These are phyloP conservation scores for Forsythia viridissima DNA, from an alignment of 257 asterid species.

Conservation along the genomic window DNA sequence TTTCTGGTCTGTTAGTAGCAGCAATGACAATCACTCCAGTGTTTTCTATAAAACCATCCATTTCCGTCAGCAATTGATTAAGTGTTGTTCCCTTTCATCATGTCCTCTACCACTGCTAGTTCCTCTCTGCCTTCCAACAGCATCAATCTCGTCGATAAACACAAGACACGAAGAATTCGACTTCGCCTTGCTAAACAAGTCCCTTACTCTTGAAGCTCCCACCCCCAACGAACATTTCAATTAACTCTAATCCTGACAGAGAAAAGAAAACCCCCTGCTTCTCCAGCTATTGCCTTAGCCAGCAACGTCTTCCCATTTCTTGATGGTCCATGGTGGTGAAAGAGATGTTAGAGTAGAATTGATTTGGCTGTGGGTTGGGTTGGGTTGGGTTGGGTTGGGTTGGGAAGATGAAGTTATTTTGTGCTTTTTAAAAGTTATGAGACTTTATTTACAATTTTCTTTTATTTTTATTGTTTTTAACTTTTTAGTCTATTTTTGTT, in stretches of 20 bases:
- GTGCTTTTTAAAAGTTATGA: too few species aligned
- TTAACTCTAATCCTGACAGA: slow-evolving; percentile 68
- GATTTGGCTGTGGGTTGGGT: too few species aligned
- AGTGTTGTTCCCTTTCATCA: slow-evolving; percentile 77
- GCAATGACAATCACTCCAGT: slow-evolving; percentile 66
- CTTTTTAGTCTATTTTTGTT: too few species aligned
- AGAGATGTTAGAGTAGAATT: too few species aligned
- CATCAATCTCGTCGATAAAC: slow-evolving; percentile 74
- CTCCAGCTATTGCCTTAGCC: slow-evolving; percentile 76
- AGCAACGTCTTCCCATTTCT: slow-evolving; percentile 75
- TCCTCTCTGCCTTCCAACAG: slow-evolving; percentile 73
- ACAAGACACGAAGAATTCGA: slow-evolving; percentile 54
- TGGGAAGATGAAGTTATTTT: too few species aligned
- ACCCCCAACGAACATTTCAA: slow-evolving; percentile 80
- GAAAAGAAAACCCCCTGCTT: slow-evolving; percentile 73
- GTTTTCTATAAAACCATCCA: slow-evolving; percentile 66
- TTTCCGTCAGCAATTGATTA: slow-evolving; percentile 64
- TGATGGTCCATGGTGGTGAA: slow-evolving; percentile 46
- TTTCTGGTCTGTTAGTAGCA: slow-evolving; percentile 69
- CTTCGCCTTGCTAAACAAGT: slow-evolving; percentile 62
- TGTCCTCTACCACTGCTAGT: slow-evolving; percentile 82
- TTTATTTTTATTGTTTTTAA: too few species aligned
- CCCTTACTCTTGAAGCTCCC: slow-evolving; percentile 78
- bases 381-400: too few species aligned
- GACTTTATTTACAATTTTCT: too few species aligned